These are phyloP conservation scores for Penicillium sp. DNA, from an alignment of 2,329 filamentous ascomycete genomes.

Conservation along the genomic window DNA sequence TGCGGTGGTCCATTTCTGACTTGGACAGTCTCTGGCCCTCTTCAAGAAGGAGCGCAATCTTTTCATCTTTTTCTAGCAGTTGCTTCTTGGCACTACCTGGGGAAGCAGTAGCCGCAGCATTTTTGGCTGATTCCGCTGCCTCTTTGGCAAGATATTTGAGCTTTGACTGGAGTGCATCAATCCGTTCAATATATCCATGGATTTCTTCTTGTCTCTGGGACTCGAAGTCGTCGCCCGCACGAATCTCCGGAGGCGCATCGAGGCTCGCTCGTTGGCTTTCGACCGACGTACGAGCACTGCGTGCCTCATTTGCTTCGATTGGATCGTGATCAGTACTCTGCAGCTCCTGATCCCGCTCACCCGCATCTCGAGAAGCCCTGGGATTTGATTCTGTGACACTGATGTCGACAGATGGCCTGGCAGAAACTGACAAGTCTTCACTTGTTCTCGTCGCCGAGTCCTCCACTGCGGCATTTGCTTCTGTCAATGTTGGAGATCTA, in stretches of 20 bases:
- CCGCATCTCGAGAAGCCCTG: slow-evolving; percentile 10
- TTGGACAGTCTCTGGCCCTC: slow-evolving; percentile 87
- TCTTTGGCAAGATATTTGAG: slow-evolving; percentile 82
- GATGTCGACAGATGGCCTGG: slow-evolving; percentile 29
- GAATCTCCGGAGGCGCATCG: slow-evolving; percentile 15
- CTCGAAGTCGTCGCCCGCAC: slow-evolving; percentile 49
- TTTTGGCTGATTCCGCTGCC: slow-evolving; percentile 71
- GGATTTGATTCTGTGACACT: slow-evolving; percentile 13
- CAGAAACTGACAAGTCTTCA: slow-evolving; percentile 26
- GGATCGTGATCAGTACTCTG: slow-evolving; percentile 9
- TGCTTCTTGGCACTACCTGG: slow-evolving; percentile 70
- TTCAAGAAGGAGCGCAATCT: slow-evolving; percentile 84
- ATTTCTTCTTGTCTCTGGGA: slow-evolving; percentile 75
- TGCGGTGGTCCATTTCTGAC: slow-evolving; percentile 79
- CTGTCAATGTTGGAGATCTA: slow-evolving; percentile 11
- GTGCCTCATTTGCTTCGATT: not conserved
- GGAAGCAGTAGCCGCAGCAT: slow-evolving; percentile 60
- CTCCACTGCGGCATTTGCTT: slow-evolving; percentile 8
- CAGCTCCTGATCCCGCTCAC: slow-evolving; percentile 1
- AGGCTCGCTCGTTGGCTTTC: slow-evolving; percentile 17
- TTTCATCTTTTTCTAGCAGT: slow-evolving; percentile 83
- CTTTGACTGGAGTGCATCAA: slow-evolving; percentile 89
- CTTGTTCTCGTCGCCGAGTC: slow-evolving; percentile 24
- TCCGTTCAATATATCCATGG: slow-evolving; percentile 78
- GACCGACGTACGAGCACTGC: slow-evolving; percentile 8